Percentiles rank a stretch among this genome's conserved stretches.
Conservation (phyloP, 805 yeast species). For the Metahyphopichia silvanorum region DNA sequence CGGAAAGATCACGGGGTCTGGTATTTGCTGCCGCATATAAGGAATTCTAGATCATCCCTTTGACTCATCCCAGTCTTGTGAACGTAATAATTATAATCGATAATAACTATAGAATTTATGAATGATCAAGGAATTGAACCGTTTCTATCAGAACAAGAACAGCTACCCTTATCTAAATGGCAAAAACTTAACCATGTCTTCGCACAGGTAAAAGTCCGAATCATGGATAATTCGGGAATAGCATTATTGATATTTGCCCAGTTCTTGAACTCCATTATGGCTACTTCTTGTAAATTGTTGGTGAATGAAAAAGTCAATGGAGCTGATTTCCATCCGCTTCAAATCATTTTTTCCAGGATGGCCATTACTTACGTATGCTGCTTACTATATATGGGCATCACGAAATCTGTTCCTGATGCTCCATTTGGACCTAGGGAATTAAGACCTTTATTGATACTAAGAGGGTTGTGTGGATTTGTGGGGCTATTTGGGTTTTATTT, state of each 20-base stretch:
- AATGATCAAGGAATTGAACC: no score
- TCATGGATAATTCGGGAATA: slow-evolving; percentile 55
- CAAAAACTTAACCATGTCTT: no score
- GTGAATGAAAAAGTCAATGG: slow-evolving; percentile 60
- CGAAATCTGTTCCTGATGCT: slow-evolving; percentile 50
- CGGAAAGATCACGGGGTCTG: no score
- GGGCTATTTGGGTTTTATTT: slow-evolving; percentile 81
- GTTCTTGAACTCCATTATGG: slow-evolving; percentile 75
- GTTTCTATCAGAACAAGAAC: no score
- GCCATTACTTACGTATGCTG: slow-evolving; percentile 62
- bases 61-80: no score
- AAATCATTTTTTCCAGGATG: slow-evolving; percentile 79
- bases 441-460: slow-evolving; percentile 48
- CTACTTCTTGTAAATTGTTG: slow-evolving; percentile 68
- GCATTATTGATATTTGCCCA: slow-evolving; percentile 58
- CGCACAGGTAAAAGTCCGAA: no score
- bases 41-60: no score
- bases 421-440: slow-evolving; percentile 68
- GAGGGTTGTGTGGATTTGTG: slow-evolving; percentile 73
- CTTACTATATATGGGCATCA: slow-evolving; percentile 48
- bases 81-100: no score
- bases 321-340: slow-evolving; percentile 69
- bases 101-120: no score
- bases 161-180: no score
- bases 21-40: no score